A percentile compares a stretch with the other conserved stretches of the same genome.
Evolutionary conservation across 495 filamentous ascomycete genomes (phyloP).

Genomic region (Pyrenula aspistea): DNA sequence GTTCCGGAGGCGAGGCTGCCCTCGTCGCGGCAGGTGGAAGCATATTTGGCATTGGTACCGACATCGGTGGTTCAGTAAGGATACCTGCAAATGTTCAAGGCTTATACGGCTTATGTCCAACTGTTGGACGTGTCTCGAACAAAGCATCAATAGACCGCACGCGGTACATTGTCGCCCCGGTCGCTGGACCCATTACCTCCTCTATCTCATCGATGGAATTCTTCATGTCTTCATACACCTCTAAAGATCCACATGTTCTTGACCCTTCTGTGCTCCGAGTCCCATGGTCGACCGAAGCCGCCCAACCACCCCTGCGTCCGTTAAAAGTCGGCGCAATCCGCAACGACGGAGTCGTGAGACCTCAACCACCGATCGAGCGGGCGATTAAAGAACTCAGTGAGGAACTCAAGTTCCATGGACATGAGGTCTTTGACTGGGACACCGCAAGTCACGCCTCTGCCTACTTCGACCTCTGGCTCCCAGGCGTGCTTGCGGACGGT

Average conservation of each 20-base stretch:
- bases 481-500: slow-evolving; percentile 45
- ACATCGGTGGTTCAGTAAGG: slow-evolving; percentile 57
- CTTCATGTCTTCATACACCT: slow-evolving; percentile 26
- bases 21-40: slow-evolving; percentile 47
- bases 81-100: slow-evolving; percentile 53
- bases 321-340: slow-evolving; percentile 39
- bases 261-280: slow-evolving; percentile 30
- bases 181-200: slow-evolving; percentile 30
- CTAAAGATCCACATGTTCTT: slow-evolving; percentile 24
- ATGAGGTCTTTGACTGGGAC: slow-evolving; percentile 36
- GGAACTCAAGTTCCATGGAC: slow-evolving; percentile 29
- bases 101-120: slow-evolving; percentile 55
- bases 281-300: slow-evolving; percentile 26
- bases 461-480: slow-evolving; percentile 29
- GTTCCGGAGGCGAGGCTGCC: slow-evolving; percentile 55
- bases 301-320: slow-evolving; percentile 12
- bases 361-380: slow-evolving; percentile 39
- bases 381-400: slow-evolving; percentile 27
- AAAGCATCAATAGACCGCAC: slow-evolving; percentile 7
- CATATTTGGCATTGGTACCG: slow-evolving; percentile 54
- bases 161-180: slow-evolving; percentile 21
- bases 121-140: slow-evolving; percentile 42
- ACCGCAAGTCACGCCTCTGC: slow-evolving; percentile 18
- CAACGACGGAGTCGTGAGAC: slow-evolving; percentile 41
- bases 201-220: slow-evolving; percentile 26